Conservation (phyloP, 1,139 yeast species). For the Trichomonascaceae sp. region DNA sequence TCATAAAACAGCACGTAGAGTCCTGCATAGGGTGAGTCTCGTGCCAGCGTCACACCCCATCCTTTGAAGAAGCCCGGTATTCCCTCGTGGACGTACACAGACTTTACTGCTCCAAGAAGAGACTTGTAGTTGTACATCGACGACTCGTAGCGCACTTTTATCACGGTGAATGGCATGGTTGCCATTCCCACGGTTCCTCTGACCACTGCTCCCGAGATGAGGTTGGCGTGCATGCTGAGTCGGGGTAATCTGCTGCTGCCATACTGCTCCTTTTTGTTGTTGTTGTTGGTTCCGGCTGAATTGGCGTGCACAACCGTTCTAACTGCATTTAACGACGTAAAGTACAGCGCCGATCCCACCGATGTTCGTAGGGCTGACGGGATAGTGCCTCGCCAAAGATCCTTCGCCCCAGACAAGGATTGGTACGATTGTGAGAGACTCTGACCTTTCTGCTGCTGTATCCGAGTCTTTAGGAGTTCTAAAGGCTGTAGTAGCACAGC, state of each 20-base stretch:
- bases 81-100: constrained; percentile 42
- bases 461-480: constrained; percentile 76
- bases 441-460: constrained; percentile 53
- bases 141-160: constrained; percentile 74
- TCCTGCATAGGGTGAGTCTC: constrained; percentile 97
- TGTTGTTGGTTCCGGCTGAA: not conserved
- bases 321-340: constrained; percentile 54
- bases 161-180: constrained; percentile 97
- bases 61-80: constrained; percentile 71
- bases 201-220: constrained; percentile 64
- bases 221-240: constrained; percentile 55
- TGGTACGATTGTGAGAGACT: constrained; percentile 28
- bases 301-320: constrained; percentile 32
- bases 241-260: constrained; percentile 44
- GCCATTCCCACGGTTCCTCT: constrained; percentile 72
- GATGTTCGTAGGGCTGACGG: constrained; percentile 88
- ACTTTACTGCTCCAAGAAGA: constrained; percentile 44
- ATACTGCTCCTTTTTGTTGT: constrained; percentile 1
- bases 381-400: constrained; percentile 82
- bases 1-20: constrained; percentile 78
- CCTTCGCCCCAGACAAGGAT: constrained; percentile 31
- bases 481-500: constrained; percentile 79
- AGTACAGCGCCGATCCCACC: constrained; percentile 77
- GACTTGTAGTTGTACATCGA: constrained; percentile 60
- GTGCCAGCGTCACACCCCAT: constrained; percentile 68